Base-by-base conservation (phyloP, 192 early-diverging fungal species). In the Coemansia javaensis region DNA sequence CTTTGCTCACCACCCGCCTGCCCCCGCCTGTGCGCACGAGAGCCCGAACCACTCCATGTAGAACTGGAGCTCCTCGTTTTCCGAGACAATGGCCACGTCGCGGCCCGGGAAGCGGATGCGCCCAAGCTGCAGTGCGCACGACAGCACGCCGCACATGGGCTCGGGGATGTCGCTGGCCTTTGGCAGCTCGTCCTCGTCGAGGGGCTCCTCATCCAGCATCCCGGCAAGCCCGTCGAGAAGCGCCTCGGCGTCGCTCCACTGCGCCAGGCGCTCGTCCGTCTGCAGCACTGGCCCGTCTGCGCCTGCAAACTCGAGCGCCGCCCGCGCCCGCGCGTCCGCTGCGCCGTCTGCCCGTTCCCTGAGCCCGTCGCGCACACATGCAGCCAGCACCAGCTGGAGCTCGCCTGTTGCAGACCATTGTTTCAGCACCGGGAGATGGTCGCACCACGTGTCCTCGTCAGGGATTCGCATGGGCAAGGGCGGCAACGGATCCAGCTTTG, bases 11-110 rank as follows among this genome's bases (percentile, higher is more conserved):
- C 25, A 7, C 25, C 25, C 25, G 25, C 25, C 25, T 5, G 25
- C 25, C 25, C 4, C 25, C 25, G 25, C 25, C 28, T 30, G 28
- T 6, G 53, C 39, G 23, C 45, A 44, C 4, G 20, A 27, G 12
- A 72, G 28, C 4, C 49, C 61, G 45, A 72, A 72, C 69, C 69
- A 72, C 20, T 52, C 56, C 4, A 56, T 57, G 24, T 72, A 72
- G 22, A 65, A 72, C 40, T 24, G 49, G 12, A 65, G 48, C 45
- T 72, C 69, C 10, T 65, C 69, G 37, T 38, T 32, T 22, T 60
- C 57, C 0, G 61, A 60, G 11, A 51, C 52, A 17, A 72, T 22
- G 1, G 30, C 37, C 17, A 59, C 50, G 7, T 20, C 23, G 20
- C 52, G 4, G 13, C 13, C 38, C 6, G 44, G 47, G 23, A 7